Evolutionary conservation across 495 filamentous ascomycete species (phyloP).

Genomic region (Daldinia vernicosa): DNA sequence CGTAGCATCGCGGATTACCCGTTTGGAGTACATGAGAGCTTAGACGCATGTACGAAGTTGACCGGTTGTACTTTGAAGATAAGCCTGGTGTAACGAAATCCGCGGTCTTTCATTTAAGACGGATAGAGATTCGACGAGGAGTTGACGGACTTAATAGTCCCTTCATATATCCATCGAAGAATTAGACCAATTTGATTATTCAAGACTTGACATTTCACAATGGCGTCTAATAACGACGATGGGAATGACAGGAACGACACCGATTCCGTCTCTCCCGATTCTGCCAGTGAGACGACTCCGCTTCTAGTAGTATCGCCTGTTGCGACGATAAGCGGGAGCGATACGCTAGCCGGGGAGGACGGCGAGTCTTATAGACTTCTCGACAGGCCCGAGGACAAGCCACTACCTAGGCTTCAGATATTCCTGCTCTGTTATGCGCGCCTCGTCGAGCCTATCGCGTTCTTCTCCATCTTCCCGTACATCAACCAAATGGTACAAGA

Average conservation of each 20-base stretch:
- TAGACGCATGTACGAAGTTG: neutral
- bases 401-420: constrained; percentile 68
- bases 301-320: constrained; percentile 45
- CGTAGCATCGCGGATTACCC: neutral
- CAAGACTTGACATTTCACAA: neutral
- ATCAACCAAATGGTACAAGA: constrained; percentile 74
- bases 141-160: neutral
- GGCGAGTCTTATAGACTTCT: constrained; percentile 35
- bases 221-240: constrained; percentile 15
- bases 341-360: constrained; percentile 31
- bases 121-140: neutral
- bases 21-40: neutral
- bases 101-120: neutral
- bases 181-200: neutral
- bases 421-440: constrained; percentile 72
- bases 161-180: neutral
- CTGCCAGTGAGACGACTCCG: constrained; percentile 49
- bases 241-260: neutral
- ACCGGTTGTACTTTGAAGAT: constrained; percentile 7
- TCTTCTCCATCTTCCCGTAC: constrained; percentile 80
- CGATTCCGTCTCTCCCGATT: neutral
- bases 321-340: constrained; percentile 22
- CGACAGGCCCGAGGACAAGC: constrained; percentile 45
- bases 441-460: constrained; percentile 76
- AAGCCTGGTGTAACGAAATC: neutral